Percentiles rank a stretch among this genome's conserved stretches.
Conservation (phyloP, 73 alveolate genomes). For the Paramecium sonneborni region DNA sequence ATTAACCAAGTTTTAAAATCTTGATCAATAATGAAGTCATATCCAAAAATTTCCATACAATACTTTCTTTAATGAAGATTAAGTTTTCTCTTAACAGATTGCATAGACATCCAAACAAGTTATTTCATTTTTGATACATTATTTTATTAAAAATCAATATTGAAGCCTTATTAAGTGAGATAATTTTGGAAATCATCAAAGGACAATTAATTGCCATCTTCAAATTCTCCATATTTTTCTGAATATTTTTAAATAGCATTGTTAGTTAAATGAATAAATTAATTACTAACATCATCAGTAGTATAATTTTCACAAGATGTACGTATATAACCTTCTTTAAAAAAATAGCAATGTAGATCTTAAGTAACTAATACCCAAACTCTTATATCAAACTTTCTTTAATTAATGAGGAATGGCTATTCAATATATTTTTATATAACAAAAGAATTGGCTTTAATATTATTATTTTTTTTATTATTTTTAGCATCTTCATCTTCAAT, state of each 20-base stretch:
- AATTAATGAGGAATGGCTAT: slow-evolving; percentile 73
- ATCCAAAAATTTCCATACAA: slow-evolving; percentile 93
- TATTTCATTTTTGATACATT: slow-evolving; percentile 78
- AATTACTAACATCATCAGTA: slow-evolving; percentile 71
- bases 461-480: slow-evolving; percentile 37
- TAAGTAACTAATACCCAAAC: slow-evolving; percentile 80
- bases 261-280: slow-evolving; percentile 78
- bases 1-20: slow-evolving; percentile 87
- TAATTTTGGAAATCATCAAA: slow-evolving; percentile 75
- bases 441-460: slow-evolving; percentile 64
- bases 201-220: slow-evolving; percentile 82
- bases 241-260: slow-evolving; percentile 79
- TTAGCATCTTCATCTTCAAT: slow-evolving; percentile 64
- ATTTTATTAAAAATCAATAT: slow-evolving; percentile 74
- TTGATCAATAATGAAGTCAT: slow-evolving; percentile 89
- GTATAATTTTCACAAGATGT: slow-evolving; percentile 74
- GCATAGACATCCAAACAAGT: slow-evolving; percentile 73
- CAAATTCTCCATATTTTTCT: slow-evolving; percentile 75
- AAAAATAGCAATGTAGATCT: slow-evolving; percentile 71
- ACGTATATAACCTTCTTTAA: slow-evolving; percentile 83
- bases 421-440: slow-evolving; percentile 78
- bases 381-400: slow-evolving; percentile 81
- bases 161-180: slow-evolving; percentile 65
- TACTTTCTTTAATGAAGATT: slow-evolving; percentile 74
- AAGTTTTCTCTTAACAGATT: slow-evolving; percentile 69